Base-by-base conservation (phyloP, 1,284 basidiomycete species). In the Trametes sp. region DNA sequence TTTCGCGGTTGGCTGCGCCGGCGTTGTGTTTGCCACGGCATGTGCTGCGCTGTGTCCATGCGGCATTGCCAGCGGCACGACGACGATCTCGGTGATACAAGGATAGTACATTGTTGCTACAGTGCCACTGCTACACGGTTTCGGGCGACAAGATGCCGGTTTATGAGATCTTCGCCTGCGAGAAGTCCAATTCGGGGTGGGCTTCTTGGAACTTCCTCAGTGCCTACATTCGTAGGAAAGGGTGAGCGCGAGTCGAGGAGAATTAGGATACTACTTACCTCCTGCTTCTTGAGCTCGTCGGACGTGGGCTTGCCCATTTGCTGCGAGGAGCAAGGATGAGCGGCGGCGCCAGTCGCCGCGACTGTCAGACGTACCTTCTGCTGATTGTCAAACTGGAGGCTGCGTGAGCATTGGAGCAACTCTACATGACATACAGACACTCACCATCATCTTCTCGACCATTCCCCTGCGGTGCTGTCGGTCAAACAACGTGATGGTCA, bases 371-470 rank as follows among this genome's bases (percentile, higher is more conserved):
- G 26, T 73, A 92, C 95, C 84, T 95, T 98, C 78, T 98, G 97
- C 73, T 96, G 93, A 72, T 98, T 98, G 77, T 99, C 98, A 71
- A 96, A 98, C 57, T 57, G 31, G 53, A 48, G 29, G 31, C n/a
- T 33, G 9, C 53, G 48, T 50, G 61, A 66, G 63, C 26, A 28
- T n/a, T 38, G 4, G 13, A 16, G 10, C 24, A 28, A n/a, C n/a
- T 41, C 45, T 42, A 10, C 38, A 46, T 42, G 42, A 36, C 57
- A 56, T 21, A 26, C 33, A 3, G 11, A 19, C 42, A 74, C 91
- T 70, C 78, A 96, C 96, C 97, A 99, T 99, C 98, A 99, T 99
- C 82, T 99, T 99, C 79, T 99, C 98, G 0, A 99, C 98, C 94
- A 99, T 95, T 0, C 94, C 95, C 70, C 97, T 93, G 72, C 6